phyloP scores from a whole-genome alignment of 148 eudicot species.

The Rheum nobile region DNA sequence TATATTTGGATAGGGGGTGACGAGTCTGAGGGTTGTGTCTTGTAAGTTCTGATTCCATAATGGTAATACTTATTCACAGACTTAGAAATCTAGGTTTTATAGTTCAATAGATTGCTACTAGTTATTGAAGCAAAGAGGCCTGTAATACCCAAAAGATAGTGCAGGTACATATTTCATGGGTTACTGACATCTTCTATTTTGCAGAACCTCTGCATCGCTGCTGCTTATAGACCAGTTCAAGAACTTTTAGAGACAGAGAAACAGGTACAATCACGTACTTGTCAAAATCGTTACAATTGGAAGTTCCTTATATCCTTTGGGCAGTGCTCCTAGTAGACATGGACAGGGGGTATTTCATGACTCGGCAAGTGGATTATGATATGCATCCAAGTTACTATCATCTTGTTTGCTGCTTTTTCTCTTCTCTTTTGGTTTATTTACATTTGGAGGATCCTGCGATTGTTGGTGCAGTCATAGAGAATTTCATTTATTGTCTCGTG shows the following conservation, averaged over 20 bases:
- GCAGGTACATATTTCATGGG: neutral
- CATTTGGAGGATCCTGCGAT: no score
- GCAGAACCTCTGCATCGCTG: no score
- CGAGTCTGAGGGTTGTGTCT: neutral
- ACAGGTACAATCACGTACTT: conserved; percentile 36
- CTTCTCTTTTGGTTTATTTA: no score
- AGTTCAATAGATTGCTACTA: neutral
- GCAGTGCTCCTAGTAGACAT: no score
- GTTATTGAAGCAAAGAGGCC: neutral
- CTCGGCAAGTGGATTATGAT: no score
- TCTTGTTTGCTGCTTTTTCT: no score
- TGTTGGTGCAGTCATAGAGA: no score
- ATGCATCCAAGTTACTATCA: no score
- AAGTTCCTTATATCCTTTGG: no score
- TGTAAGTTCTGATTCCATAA: neutral
- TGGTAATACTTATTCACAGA: neutral
- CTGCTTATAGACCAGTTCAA: conserved; percentile 95
- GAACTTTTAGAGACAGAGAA: conserved; percentile 81
- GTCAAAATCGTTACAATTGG: neutral
- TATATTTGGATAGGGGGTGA: neutral
- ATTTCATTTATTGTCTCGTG: no score
- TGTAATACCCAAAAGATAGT: neutral
- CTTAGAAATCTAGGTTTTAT: neutral
- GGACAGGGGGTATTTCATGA: no score
- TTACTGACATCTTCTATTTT: conserved; percentile 2